Conservation (phyloP, 2,329 filamentous ascomycete genomes). For the Orbilia oligospora region DNA sequence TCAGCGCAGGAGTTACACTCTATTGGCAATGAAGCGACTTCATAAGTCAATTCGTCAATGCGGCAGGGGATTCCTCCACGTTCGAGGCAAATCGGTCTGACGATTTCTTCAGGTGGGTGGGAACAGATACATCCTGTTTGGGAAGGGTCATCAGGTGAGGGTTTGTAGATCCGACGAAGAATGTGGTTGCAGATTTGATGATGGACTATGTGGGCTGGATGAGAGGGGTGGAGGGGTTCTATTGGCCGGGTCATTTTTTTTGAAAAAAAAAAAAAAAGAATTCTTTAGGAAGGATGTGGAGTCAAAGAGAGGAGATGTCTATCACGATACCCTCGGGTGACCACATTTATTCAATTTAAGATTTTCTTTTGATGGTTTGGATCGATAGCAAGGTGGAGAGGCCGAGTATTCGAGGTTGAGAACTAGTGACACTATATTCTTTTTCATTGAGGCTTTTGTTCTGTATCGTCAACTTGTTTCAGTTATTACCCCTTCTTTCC, state of each 20-base stretch:
- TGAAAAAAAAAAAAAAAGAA: no score
- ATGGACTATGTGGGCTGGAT: slow-evolving; percentile 53
- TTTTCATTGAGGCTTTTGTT: slow-evolving; percentile 1
- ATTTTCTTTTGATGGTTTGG: no score
- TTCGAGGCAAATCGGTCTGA: slow-evolving; percentile 36
- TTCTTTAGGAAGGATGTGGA: not conserved
- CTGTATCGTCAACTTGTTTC: slow-evolving; percentile 6
- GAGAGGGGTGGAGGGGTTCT: slow-evolving; percentile 41
- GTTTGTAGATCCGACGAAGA: slow-evolving; percentile 39
- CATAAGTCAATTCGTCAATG: slow-evolving; percentile 57
- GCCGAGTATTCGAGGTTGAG: slow-evolving; percentile 1
- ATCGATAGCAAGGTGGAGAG: not conserved
- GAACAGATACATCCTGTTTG: slow-evolving; percentile 52
- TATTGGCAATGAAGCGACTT: slow-evolving; percentile 32
- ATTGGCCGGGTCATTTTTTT: slow-evolving; percentile 47
- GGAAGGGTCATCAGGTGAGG: slow-evolving; percentile 27
- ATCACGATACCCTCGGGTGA: no score
- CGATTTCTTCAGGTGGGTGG: slow-evolving; percentile 43
- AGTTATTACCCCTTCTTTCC: not conserved
- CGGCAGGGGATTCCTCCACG: slow-evolving; percentile 43
- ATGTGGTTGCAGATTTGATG: slow-evolving; percentile 50
- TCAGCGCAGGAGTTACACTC: slow-evolving; percentile 49
- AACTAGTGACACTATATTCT: slow-evolving; percentile 9
- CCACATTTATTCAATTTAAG: not conserved
- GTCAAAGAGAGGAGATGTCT: no score